These are phyloP conservation scores for Meyerozyma carpophila DNA, from an alignment of 1,139 yeast genomes.

Conservation along the genomic window DNA sequence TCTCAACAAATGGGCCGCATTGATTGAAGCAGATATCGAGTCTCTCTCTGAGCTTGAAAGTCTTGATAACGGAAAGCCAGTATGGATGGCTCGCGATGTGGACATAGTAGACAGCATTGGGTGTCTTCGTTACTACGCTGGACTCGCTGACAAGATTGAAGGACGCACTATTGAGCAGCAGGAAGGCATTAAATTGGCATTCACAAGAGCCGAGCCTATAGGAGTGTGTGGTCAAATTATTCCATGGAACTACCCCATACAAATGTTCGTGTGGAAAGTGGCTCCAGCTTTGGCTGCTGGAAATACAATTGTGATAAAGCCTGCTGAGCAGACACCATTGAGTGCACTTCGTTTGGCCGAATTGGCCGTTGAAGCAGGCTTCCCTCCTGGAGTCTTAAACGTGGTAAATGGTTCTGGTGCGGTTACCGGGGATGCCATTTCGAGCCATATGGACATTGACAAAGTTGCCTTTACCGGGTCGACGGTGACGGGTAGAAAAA, in stretches of 20 bases:
- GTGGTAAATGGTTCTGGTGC: slow-evolving; percentile 75
- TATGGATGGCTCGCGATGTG: slow-evolving; percentile 2
- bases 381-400: slow-evolving; percentile 82
- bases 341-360: slow-evolving; percentile 78
- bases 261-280: slow-evolving; percentile 88
- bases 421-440: slow-evolving; percentile 70
- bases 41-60: slow-evolving; percentile 15
- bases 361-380: slow-evolving; percentile 72
- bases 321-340: slow-evolving; percentile 86
- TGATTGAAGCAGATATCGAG: slow-evolving; percentile 14
- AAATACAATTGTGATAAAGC: slow-evolving; percentile 84
- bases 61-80: slow-evolving; percentile 14
- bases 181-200: slow-evolving; percentile 1
- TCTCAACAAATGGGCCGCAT: slow-evolving; percentile 13
- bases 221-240: slow-evolving; percentile 91
- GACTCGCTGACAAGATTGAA: slow-evolving; percentile 2
- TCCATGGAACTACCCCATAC: slow-evolving; percentile 95
- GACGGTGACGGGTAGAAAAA: slow-evolving; percentile 72
- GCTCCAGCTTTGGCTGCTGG: slow-evolving; percentile 95
- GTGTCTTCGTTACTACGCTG: slow-evolving; percentile 3
- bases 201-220: slow-evolving; percentile 46
- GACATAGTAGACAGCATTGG: slow-evolving; percentile 1
- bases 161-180: slow-evolving; percentile 2
- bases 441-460: slow-evolving; percentile 62
- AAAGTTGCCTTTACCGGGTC: slow-evolving; percentile 87